A percentile compares a stretch with the other conserved stretches of the same genome.
Conservation (phyloP, 2,329 filamentous ascomycete genomes). For the Xylogone sp. region DNA sequence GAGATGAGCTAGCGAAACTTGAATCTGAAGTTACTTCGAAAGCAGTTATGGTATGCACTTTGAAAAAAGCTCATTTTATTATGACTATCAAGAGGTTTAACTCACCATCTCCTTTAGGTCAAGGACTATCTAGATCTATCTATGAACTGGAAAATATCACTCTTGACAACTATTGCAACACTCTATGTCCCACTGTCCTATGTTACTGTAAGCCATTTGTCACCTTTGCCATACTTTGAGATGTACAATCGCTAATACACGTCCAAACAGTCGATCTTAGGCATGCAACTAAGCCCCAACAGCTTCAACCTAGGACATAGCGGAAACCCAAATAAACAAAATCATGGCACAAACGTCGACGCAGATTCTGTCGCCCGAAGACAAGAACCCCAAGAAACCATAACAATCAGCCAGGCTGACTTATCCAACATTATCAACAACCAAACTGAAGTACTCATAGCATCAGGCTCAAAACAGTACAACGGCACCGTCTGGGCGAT, state of each 20-base stretch:
- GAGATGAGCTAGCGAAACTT: constrained; percentile 1
- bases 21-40: background rate
- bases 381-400: background rate
- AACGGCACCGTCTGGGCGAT: background rate
- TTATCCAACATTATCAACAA: background rate
- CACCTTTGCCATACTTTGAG: background rate
- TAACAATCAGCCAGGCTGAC: background rate
- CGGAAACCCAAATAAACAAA: background rate
- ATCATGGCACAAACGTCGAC: background rate
- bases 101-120: constrained; percentile 4
- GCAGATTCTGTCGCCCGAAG: background rate
- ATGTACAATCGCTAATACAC: background rate
- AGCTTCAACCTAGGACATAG: background rate
- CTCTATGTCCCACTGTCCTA: constrained; percentile 7
- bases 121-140: constrained; percentile 9
- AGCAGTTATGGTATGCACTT: background rate
- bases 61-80: constrained; percentile 5
- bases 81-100: background rate
- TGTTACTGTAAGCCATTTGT: constrained; percentile 7
- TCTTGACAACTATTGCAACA: constrained; percentile 2
- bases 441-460: background rate
- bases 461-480: background rate
- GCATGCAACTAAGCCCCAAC: constrained; percentile 5
- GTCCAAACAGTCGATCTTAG: constrained; percentile 7
- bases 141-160: constrained; percentile 7